A percentile compares a stretch with the other conserved stretches of the same genome.
phyloP scores from a whole-genome alignment of 176 grass and related monocot species.

The Themeda triandra region DNA sequence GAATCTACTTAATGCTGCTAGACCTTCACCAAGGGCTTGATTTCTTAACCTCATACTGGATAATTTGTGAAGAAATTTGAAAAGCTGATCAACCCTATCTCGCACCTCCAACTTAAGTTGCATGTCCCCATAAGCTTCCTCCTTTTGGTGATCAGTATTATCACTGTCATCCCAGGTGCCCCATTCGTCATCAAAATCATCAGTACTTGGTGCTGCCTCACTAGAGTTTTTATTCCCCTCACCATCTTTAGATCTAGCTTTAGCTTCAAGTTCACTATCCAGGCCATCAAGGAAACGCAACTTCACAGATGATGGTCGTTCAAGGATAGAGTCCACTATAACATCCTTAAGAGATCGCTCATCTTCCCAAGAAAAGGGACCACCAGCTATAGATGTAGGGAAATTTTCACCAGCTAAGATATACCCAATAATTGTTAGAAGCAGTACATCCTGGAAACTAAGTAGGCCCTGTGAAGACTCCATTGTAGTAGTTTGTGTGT shows the following conservation, averaged over 20 bases:
- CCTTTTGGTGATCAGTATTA: conserved; percentile 59
- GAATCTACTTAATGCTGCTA: conserved; percentile 67
- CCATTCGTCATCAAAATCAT: conserved; percentile 97
- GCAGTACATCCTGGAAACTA: conserved; percentile 82
- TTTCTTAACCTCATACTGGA: conserved; percentile 81
- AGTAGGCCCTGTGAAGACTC: conserved; percentile 57
- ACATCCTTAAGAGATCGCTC: conserved; percentile 90
- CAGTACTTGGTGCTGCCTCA: conserved; percentile 43
- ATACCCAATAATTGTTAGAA: conserved; percentile 85
- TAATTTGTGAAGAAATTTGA: conserved; percentile 80
- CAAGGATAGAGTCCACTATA: conserved; percentile 80
- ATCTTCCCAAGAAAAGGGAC: conserved; percentile 97
- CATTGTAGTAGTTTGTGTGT: conserved; percentile 44
- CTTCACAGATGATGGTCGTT: conserved; percentile 68
- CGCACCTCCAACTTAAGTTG: conserved; percentile 91
- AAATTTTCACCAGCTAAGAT: conserved; percentile 93
- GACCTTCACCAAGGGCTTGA: conserved; percentile 60
- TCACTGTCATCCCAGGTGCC: conserved; percentile 90
- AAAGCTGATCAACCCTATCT: conserved; percentile 91
- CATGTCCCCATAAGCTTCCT: conserved; percentile 63
- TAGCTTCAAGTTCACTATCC: conserved; percentile 69
- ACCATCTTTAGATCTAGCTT: conserved; percentile 54
- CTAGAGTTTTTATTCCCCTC: conserved; percentile 36
- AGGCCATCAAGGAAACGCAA: conserved; percentile 71
- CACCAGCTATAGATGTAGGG: conserved; percentile 72